phyloP scores from a whole-genome alignment of 2,329 filamentous ascomycete species.

The Ophiostoma sp. region DNA sequence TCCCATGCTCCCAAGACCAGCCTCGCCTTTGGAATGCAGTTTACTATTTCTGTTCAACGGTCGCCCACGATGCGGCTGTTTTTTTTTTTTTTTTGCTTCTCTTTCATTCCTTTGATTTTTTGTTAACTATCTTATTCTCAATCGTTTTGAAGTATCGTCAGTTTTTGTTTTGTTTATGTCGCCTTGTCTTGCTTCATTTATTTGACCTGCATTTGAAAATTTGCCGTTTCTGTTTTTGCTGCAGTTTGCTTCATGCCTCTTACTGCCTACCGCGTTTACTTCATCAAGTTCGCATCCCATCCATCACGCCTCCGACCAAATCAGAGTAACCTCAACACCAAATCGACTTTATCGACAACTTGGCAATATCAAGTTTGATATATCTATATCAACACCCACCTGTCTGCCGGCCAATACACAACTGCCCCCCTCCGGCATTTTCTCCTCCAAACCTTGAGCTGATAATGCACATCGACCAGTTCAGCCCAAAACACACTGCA shows the following conservation, averaged over 20 bases:
- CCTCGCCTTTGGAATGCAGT: constrained; percentile 20
- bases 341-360: not conserved
- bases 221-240: not conserved
- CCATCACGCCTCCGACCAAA: not conserved
- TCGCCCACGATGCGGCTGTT: constrained; percentile 17
- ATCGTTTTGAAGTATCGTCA: not conserved
- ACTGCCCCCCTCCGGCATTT: not conserved
- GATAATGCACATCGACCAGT: constrained; percentile 3
- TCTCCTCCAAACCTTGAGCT: not conserved
- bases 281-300: not conserved
- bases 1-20: constrained; percentile 17
- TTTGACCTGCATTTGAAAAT: not conserved
- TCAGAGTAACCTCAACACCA: not conserved
- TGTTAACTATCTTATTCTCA: not conserved
- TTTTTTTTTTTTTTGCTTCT: not conserved
- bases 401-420: not conserved
- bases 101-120: not conserved
- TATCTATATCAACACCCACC: not conserved
- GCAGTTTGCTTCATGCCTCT: not conserved
- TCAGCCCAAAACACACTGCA: not conserved
- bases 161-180: not conserved
- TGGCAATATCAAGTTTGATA: not conserved
- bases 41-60: constrained; percentile 21
- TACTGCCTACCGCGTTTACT: not conserved
- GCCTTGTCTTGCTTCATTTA: not conserved